A percentile compares a stretch with the other conserved stretches of the same genome.
phyloP scores from a whole-genome alignment of 495 filamentous ascomycete species.

The Penicillium angulare region DNA sequence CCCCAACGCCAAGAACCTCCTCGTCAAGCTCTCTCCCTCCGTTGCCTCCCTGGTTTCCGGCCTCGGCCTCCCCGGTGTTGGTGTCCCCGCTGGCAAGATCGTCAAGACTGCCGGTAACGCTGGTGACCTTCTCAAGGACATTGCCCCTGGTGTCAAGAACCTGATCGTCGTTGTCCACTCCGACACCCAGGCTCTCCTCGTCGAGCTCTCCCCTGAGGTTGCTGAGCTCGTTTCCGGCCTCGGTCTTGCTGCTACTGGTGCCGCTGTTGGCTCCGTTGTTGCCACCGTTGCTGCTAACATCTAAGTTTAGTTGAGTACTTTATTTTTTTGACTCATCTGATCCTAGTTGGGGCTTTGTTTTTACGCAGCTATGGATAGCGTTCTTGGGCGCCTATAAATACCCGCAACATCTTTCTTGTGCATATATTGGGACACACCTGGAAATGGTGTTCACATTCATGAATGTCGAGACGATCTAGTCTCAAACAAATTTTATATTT shows the following conservation, averaged over 20 bases:
- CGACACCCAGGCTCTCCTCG: constrained; percentile 33
- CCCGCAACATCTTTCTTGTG: constrained; percentile 16
- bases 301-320: constrained; percentile 20
- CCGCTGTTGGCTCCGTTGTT: constrained; percentile 32
- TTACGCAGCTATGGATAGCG: constrained; percentile 25
- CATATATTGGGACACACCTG: constrained; percentile 15
- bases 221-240: constrained; percentile 36
- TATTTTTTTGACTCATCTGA: background rate
- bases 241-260: constrained; percentile 34
- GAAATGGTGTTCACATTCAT: constrained; percentile 14
- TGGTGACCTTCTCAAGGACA: constrained; percentile 39
- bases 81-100: constrained; percentile 31
- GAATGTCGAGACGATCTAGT: background rate
- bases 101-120: constrained; percentile 33
- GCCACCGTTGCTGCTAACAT: constrained; percentile 36
- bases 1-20: constrained; percentile 32
- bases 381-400: constrained; percentile 17
- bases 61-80: constrained; percentile 36
- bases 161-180: constrained; percentile 32
- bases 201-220: constrained; percentile 34
- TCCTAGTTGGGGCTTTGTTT: constrained; percentile 2
- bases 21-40: constrained; percentile 34
- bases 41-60: constrained; percentile 35
- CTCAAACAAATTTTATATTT: too few species aligned
- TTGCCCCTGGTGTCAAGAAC: constrained; percentile 31